Percentiles rank a stretch among this genome's conserved stretches.
These are phyloP conservation scores for Talaromyces liani DNA, from an alignment of 495 filamentous ascomycete genomes.

Conservation along the genomic window DNA sequence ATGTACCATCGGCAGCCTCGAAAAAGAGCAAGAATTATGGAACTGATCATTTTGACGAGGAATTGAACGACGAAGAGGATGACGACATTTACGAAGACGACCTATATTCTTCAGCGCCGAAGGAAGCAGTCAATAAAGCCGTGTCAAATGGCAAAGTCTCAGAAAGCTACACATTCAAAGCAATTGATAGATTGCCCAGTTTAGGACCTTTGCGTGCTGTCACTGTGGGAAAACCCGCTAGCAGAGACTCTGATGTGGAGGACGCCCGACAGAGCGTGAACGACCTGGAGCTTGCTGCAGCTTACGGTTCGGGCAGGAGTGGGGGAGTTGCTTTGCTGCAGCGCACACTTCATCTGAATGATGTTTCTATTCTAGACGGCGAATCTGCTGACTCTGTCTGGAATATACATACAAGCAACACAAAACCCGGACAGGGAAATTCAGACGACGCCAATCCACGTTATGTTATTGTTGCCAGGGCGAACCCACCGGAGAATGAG, in stretches of 20 bases:
- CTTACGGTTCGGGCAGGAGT: slow-evolving; percentile 59
- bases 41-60: slow-evolving; percentile 25
- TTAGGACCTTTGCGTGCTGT: slow-evolving; percentile 71
- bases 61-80: slow-evolving; percentile 48
- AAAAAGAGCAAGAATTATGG: slow-evolving; percentile 40
- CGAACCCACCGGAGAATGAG: slow-evolving; percentile 26
- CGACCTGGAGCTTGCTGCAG: slow-evolving; percentile 64
- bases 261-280: background rate
- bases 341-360: slow-evolving; percentile 57
- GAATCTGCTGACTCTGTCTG: slow-evolving; percentile 30
- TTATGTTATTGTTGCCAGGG: slow-evolving; percentile 33
- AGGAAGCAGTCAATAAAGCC: slow-evolving; percentile 15
- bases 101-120: slow-evolving; percentile 48
- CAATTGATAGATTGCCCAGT: slow-evolving; percentile 70
- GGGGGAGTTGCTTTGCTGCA: slow-evolving; percentile 70
- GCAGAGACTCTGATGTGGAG: slow-evolving; percentile 28
- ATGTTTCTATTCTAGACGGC: slow-evolving; percentile 50
- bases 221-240: slow-evolving; percentile 45
- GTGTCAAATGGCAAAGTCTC: slow-evolving; percentile 14
- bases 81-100: slow-evolving; percentile 71
- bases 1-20: slow-evolving; percentile 41
- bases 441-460: slow-evolving; percentile 26
- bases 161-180: slow-evolving; percentile 61
- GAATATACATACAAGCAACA: slow-evolving; percentile 39
- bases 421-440: slow-evolving; percentile 46